Conservation (phyloP, 805 yeast genomes). For the Yueomyces sp. region DNA sequence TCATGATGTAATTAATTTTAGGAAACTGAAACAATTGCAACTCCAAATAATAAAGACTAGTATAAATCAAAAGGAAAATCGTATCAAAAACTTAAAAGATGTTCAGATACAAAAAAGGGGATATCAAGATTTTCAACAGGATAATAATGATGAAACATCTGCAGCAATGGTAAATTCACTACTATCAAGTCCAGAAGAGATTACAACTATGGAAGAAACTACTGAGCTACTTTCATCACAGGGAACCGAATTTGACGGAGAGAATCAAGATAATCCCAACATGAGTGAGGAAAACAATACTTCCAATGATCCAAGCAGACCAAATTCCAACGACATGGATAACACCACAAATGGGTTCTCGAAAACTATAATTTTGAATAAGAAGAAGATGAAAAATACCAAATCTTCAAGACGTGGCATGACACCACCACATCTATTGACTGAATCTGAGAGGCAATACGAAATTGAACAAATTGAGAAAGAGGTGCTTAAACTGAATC, state of each 20-base stretch:
- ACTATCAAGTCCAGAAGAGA: not conserved
- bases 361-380: not conserved
- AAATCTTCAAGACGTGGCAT: slow-evolving; percentile 7
- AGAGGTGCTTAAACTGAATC: slow-evolving; percentile 27
- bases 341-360: slow-evolving; percentile 1
- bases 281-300: not conserved
- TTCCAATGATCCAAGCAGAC: not conserved
- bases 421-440: slow-evolving; percentile 19
- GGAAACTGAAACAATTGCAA: slow-evolving; percentile 43
- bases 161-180: not conserved
- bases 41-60: slow-evolving; percentile 29
- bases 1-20: slow-evolving; percentile 40
- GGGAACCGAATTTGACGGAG: slow-evolving; percentile 2
- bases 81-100: slow-evolving; percentile 21
- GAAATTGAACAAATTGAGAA: slow-evolving; percentile 25
- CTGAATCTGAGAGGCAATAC: slow-evolving; percentile 25
- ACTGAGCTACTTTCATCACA: slow-evolving; percentile 7
- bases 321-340: slow-evolving; percentile 4
- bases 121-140: not conserved
- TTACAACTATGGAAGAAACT: slow-evolving; percentile 3
- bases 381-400: slow-evolving; percentile 2
- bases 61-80: slow-evolving; percentile 22
- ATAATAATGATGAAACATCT: slow-evolving; percentile 4
- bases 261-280: not conserved
- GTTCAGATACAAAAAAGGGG: slow-evolving; percentile 24